phyloP scores from a whole-genome alignment of 164 flowering plant species.

The Liriodendron chinense region DNA sequence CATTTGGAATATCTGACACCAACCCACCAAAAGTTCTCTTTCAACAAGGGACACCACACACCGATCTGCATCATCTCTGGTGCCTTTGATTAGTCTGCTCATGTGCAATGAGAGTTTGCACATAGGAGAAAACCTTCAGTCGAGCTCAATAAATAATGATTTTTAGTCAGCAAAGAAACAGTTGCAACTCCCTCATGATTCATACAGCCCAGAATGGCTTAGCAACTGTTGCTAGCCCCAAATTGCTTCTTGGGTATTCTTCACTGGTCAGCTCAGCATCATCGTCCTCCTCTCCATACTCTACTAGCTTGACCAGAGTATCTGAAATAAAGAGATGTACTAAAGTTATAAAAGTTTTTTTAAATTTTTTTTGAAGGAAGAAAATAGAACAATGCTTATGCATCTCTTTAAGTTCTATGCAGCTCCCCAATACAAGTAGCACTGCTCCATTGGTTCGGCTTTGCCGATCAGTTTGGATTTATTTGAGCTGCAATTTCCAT shows the following conservation, averaged over 20 bases:
- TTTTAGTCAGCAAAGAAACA: not conserved
- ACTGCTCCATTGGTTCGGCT: not conserved
- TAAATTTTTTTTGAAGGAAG: too few relatives aligned
- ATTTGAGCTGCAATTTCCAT: not conserved
- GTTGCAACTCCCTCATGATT: constrained; percentile 3
- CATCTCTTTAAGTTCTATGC: not conserved
- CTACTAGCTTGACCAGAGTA: constrained; percentile 73
- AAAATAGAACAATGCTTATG: not conserved
- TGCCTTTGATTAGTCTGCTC: not conserved
- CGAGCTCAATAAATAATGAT: not conserved
- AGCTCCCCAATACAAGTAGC: not conserved
- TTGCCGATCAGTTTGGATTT: not conserved
- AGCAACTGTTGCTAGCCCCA: constrained; percentile 16
- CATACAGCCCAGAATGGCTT: constrained; percentile 88
- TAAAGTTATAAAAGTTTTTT: not conserved
- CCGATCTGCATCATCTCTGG: not conserved
- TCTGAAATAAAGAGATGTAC: constrained; percentile 35
- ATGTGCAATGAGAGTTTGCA: not conserved
- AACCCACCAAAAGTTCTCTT: not conserved
- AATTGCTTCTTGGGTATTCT: constrained; percentile 19
- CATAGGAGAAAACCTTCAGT: not conserved
- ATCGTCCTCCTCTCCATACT: constrained; percentile 93
- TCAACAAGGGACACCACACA: not conserved
- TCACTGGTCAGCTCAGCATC: constrained; percentile 42
- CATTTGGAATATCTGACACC: not conserved